Evolutionary conservation across 176 grass and related monocot species (phyloP), one percentile per base, ranked within the genome.

Genomic region (Alloteropsis semialata): DNA sequence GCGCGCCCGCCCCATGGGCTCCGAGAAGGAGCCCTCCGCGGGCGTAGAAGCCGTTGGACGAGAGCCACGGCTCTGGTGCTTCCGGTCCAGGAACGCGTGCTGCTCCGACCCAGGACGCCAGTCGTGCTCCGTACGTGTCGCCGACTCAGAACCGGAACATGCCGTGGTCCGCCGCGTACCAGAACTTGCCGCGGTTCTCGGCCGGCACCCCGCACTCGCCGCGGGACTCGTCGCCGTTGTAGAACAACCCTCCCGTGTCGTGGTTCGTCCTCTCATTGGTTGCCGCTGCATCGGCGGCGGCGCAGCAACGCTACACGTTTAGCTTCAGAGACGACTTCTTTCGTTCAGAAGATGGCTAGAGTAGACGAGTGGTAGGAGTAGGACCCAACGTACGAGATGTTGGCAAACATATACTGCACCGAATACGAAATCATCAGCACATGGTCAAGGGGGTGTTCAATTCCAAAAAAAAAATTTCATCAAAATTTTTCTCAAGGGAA

Each of bases 21-120:
- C 95, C 16, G 82, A 71, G 41, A 88, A 90, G 38, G 90, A 76
- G 5, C 95, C 95, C 51, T 91, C 88, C 48, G 55, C 37, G 18
- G 18, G 72, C 80, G 66, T 97, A 94, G 78, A 42, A 90, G 29
- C 65, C 71, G 38, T 77, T 88, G 24, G 94, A 97, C 22, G 92
- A 94, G 85, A 97, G 87, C 94, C 94, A 97, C 12, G 88, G 92
- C 75, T 97, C 75, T 97, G 94, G 76, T 97, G 88, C 82, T 90
- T 79, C 30, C 87, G 79, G 75, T 94, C 94, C 0, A 94, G 87
- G 84, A 97, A 97, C 25, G 85, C 87, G 72, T 97, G 66, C 54
- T 97, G 94, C 83, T 85, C 90, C 0, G 92, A 39, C 8, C 87
- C 92, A 0, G 87, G 85, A 0, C 90, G 85, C 92, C 94, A 94